phyloP scores from a whole-genome alignment of 2,329 filamentous ascomycete genomes.

The Cordyceps cicadae region DNA sequence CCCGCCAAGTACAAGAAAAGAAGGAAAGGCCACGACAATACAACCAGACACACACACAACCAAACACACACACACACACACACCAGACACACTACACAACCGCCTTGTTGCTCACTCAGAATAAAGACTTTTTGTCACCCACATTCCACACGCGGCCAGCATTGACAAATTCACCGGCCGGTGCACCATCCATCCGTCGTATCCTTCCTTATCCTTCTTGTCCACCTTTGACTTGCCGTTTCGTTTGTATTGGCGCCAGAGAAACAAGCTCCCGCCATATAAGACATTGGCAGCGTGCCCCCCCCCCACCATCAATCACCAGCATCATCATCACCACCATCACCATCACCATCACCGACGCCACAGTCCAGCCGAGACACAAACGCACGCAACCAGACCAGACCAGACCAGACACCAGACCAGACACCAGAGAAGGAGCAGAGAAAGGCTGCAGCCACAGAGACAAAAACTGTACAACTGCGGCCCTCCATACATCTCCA shows the following conservation, averaged over 20 bases:
- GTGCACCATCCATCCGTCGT: neutral
- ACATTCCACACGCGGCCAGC: neutral
- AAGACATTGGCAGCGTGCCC: neutral
- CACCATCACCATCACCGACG: no score
- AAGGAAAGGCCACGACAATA: no score
- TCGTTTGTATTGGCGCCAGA: neutral
- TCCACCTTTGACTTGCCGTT: neutral
- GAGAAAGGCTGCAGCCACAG: no score
- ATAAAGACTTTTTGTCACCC: neutral
- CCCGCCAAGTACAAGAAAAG: no score
- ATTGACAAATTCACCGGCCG: neutral
- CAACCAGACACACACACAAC: neutral
- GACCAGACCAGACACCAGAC: no score
- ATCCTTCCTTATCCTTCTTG: neutral
- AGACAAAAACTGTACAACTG: neutral
- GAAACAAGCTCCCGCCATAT: neutral
- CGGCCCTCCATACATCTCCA: no score
- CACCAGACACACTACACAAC: no score
- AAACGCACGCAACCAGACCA: no score
- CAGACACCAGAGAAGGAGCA: no score
- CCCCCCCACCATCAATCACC: no score
- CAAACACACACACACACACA: neutral
- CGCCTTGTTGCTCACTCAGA: neutral
- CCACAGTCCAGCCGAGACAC: no score
- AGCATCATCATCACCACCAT: no score